Conservation (phyloP, 1,284 basidiomycete species). For the Moesziomyces globuligerus region DNA sequence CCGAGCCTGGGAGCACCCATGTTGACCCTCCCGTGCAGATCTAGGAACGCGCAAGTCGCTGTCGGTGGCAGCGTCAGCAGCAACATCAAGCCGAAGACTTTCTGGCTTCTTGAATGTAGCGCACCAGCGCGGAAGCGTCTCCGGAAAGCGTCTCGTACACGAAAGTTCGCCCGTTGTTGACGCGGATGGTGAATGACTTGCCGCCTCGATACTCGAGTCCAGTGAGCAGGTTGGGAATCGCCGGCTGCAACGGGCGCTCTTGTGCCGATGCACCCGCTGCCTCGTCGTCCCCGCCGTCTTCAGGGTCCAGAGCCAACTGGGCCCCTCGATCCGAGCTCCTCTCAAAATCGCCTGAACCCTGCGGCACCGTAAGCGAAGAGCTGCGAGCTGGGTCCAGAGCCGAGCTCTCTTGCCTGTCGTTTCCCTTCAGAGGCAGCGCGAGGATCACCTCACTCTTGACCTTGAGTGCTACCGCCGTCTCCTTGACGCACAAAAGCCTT, state of each 20-base stretch:
- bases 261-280: background rate
- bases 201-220: slow-evolving; percentile 43
- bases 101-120: slow-evolving; percentile 47
- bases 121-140: slow-evolving; percentile 52
- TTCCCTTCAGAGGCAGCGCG: slow-evolving; percentile 56
- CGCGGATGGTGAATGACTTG: slow-evolving; percentile 39
- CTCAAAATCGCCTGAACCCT: slow-evolving; percentile 12
- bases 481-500: slow-evolving; percentile 71
- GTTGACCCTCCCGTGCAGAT: background rate
- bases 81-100: background rate
- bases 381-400: slow-evolving; percentile 29
- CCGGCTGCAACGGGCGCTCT: slow-evolving; percentile 5
- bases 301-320: slow-evolving; percentile 1
- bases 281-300: background rate
- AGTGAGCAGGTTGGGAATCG: slow-evolving; percentile 50
- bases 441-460: slow-evolving; percentile 70
- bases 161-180: slow-evolving; percentile 40
- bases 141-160: slow-evolving; percentile 58
- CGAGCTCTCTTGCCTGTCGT: slow-evolving; percentile 54
- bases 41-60: background rate
- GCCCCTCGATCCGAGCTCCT: slow-evolving; percentile 10
- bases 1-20: background rate
- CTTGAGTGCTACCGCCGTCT: slow-evolving; percentile 65
- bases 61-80: too few relatives aligned
- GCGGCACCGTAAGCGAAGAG: background rate